Evolutionary conservation across 805 yeast species (phyloP).

Genomic region (Pichia eremophila): DNA sequence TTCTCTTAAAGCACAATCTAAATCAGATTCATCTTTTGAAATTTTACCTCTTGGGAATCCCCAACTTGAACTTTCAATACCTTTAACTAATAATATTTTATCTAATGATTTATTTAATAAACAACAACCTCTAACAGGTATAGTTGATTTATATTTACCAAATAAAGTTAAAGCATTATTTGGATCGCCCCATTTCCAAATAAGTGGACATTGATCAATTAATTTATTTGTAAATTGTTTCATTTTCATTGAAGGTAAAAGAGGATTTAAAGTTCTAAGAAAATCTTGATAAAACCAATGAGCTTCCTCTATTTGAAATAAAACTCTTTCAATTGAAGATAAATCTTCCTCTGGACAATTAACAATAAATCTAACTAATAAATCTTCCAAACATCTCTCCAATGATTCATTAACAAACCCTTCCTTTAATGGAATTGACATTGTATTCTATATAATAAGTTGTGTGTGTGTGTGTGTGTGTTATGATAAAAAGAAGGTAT

Average conservation of each 20-base stretch:
- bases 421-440: constrained; percentile 29
- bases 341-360: constrained; percentile 91
- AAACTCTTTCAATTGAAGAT: constrained; percentile 68
- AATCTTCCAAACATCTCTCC: constrained; percentile 72
- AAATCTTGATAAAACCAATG: constrained; percentile 96
- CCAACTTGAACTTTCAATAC: constrained; percentile 75
- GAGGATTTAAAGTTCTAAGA: constrained; percentile 59
- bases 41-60: constrained; percentile 96
- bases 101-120: constrained; percentile 62
- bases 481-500: too few species aligned
- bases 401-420: constrained; percentile 54
- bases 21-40: constrained; percentile 83
- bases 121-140: constrained; percentile 96
- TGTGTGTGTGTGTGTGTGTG: too few species aligned
- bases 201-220: constrained; percentile 58
- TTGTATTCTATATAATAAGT: constrained; percentile 4
- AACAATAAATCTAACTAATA: constrained; percentile 79
- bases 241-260: constrained; percentile 69
- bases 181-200: constrained; percentile 82
- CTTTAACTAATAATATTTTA: constrained; percentile 72
- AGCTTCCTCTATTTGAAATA: constrained; percentile 95
- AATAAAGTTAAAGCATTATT: constrained; percentile 71
- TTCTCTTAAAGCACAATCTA: constrained; percentile 85
- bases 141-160: constrained; percentile 74
- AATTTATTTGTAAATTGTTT: constrained; percentile 63